A percentile compares a stretch with the other conserved stretches of the same genome.
phyloP scores from a whole-genome alignment of 2,329 filamentous ascomycete species.

The Teratosphaeria pseudoeucalypti region DNA sequence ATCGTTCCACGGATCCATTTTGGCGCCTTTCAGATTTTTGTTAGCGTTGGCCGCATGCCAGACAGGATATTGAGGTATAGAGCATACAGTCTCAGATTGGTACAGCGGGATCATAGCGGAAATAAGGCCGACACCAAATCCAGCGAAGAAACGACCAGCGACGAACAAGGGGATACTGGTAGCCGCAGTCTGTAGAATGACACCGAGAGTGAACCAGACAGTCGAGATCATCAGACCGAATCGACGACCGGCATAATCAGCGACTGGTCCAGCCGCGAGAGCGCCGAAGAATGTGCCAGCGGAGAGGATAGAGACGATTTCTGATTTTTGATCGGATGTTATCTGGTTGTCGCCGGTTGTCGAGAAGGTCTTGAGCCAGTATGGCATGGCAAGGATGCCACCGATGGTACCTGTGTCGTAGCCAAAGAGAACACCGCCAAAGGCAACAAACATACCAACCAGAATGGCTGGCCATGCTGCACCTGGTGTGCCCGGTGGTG shows the following conservation, averaged over 20 bases:
- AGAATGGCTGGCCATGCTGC: conserved; percentile 38
- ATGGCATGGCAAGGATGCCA: conserved; percentile 33
- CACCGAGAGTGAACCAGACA: conserved; percentile 59
- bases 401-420: conserved; percentile 30
- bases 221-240: conserved; percentile 53
- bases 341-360: conserved; percentile 22
- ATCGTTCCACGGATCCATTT: conserved; percentile 73
- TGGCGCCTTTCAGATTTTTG: conserved; percentile 48
- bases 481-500: conserved; percentile 36
- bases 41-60: not conserved
- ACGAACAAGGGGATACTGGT: conserved; percentile 48
- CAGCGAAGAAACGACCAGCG: conserved; percentile 50
- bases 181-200: conserved; percentile 61
- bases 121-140: conserved; percentile 58
- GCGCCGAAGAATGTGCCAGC: conserved; percentile 69
- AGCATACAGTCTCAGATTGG: conserved; percentile 53
- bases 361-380: conserved; percentile 30
- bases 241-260: conserved; percentile 60
- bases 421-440: conserved; percentile 23
- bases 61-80: not conserved
- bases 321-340: conserved; percentile 51
- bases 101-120: conserved; percentile 58
- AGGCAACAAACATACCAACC: conserved; percentile 34
- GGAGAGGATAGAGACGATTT: conserved; percentile 73
- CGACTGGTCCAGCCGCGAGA: conserved; percentile 58